Percentiles rank a stretch among this genome's conserved stretches.
These are phyloP conservation scores for Endothia cerciana DNA, from an alignment of 2,329 filamentous ascomycete species.

Conservation along the genomic window DNA sequence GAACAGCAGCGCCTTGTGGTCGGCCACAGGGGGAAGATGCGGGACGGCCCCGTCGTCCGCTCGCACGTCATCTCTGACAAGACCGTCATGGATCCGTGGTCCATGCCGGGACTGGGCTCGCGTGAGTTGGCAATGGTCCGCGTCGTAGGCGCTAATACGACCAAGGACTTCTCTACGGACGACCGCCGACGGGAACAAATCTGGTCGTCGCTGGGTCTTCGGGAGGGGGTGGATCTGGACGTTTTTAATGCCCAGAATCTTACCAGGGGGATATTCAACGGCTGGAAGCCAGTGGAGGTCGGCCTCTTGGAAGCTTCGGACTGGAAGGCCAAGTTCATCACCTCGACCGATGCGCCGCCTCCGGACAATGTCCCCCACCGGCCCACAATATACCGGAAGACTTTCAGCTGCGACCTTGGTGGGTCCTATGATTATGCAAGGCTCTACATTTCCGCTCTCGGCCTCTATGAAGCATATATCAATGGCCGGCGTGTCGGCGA, in stretches of 20 bases:
- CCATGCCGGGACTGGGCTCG: constrained; percentile 10
- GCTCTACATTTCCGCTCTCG: constrained; percentile 39
- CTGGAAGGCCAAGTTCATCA: constrained; percentile 28
- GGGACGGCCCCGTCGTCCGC: neutral
- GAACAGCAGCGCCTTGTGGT: constrained; percentile 13
- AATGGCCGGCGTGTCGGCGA: constrained; percentile 42
- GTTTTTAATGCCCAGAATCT: neutral
- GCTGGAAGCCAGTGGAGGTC: constrained; percentile 21
- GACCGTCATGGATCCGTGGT: constrained; percentile 22
- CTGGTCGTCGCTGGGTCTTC: neutral
- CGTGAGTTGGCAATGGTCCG: constrained; percentile 22
- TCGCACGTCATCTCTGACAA: constrained; percentile 17
- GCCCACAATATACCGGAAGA: constrained; percentile 21
- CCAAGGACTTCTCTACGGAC: neutral
- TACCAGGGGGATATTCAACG: neutral
- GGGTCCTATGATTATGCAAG: constrained; percentile 11
- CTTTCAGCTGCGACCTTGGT: constrained; percentile 14
- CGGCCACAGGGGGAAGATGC: neutral
- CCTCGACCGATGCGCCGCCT: constrained; percentile 14
- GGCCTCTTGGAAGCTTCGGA: constrained; percentile 22
- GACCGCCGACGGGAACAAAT: neutral
- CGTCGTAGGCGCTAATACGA: constrained; percentile 11
- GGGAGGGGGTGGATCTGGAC: neutral
- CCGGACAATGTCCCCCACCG: constrained; percentile 21
- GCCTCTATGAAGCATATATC: constrained; percentile 43